These are phyloP conservation scores for Backusella morwellensis DNA, from an alignment of 192 early-diverging fungal species.

Conservation along the genomic window DNA sequence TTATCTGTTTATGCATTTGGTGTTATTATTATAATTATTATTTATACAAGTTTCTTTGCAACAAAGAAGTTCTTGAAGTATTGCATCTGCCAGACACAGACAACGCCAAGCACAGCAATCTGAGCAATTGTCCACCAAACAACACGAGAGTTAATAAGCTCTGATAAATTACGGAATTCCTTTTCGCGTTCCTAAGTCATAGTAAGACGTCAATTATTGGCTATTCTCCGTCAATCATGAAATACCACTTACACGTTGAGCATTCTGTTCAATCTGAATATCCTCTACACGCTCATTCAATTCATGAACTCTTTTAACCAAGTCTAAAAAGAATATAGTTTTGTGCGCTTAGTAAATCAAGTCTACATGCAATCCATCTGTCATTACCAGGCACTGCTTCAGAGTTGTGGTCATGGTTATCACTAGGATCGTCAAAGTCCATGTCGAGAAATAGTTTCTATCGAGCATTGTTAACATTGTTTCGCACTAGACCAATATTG, in stretches of 20 bases:
- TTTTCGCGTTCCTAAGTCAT: slow-evolving; percentile 73
- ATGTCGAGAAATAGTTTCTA: slow-evolving; percentile 49
- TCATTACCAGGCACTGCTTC: slow-evolving; percentile 38
- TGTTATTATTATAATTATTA: neutral
- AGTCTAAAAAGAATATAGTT: slow-evolving; percentile 43
- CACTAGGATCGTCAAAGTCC: slow-evolving; percentile 43
- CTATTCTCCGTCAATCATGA: no score
- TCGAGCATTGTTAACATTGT: neutral
- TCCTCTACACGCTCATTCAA: slow-evolving; percentile 78
- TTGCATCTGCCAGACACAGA: slow-evolving; percentile 86
- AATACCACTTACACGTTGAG: slow-evolving; percentile 69
- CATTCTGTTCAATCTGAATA: slow-evolving; percentile 86
- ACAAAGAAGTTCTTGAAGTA: slow-evolving; percentile 86
- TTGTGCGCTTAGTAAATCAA: neutral
- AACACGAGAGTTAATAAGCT: slow-evolving; percentile 80
- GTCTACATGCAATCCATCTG: neutral
- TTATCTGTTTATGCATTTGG: slow-evolving; percentile 5
- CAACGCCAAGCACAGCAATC: slow-evolving; percentile 69
- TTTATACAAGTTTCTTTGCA: slow-evolving; percentile 86
- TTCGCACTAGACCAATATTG: neutral
- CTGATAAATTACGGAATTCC: slow-evolving; percentile 87
- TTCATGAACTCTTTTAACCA: slow-evolving; percentile 72
- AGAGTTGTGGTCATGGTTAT: slow-evolving; percentile 24
- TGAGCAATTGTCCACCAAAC: slow-evolving; percentile 89
- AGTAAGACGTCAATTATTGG: slow-evolving; percentile 2